These are phyloP conservation scores for Chamaecrista fasciculata DNA, from an alignment of 306 rosid species.

Conservation along the genomic window DNA sequence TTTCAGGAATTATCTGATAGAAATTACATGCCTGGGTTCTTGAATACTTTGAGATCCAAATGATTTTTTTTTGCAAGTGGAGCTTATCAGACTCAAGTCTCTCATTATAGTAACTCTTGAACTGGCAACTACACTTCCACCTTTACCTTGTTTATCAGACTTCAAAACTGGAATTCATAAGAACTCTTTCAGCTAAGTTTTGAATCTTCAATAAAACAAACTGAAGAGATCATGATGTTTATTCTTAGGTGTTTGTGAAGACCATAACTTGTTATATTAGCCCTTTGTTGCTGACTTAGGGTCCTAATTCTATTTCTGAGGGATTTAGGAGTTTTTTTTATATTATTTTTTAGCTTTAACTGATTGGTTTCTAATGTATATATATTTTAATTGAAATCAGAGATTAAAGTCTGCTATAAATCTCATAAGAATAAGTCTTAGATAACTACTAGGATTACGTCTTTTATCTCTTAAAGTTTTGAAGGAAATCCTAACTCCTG, in stretches of 20 bases:
- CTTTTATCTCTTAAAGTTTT: too few species aligned
- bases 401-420: too few species aligned
- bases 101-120: slow-evolving; percentile 16
- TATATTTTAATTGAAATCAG: too few species aligned
- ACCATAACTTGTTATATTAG: neutral
- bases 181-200: neutral
- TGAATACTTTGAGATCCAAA: slow-evolving; percentile 17
- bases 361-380: too few species aligned
- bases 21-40: slow-evolving; percentile 26
- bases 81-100: slow-evolving; percentile 18
- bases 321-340: too few species aligned
- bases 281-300: too few species aligned
- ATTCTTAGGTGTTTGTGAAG: neutral
- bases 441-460: too few species aligned
- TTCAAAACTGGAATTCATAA: neutral
- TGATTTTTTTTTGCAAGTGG: slow-evolving; percentile 2
- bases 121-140: neutral
- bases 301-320: too few species aligned
- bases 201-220: slow-evolving; percentile 20
- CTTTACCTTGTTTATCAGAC: neutral
- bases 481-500: too few species aligned
- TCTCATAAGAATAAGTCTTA: too few species aligned
- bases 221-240: slow-evolving; percentile 10
- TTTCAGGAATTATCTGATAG: slow-evolving; percentile 15
- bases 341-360: too few species aligned